These are phyloP conservation scores for Agaricales sp. DNA, from an alignment of 1,284 basidiomycete species.

Conservation along the genomic window DNA sequence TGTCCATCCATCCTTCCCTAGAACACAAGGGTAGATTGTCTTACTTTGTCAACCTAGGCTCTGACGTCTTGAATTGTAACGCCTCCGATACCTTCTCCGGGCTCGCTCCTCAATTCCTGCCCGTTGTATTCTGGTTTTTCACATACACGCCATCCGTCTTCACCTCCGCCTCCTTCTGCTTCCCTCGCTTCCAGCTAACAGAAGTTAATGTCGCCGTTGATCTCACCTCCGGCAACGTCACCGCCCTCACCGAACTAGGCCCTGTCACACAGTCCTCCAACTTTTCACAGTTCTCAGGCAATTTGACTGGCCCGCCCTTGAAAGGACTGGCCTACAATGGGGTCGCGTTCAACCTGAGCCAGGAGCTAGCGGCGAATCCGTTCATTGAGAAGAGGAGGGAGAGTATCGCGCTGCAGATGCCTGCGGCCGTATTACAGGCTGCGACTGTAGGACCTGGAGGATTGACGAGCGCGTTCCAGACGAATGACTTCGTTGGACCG, in stretches of 20 bases:
- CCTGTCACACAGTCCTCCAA: conserved; percentile 26
- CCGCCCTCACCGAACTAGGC: conserved; percentile 25
- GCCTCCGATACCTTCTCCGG: conserved; percentile 1
- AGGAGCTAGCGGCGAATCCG: conserved; percentile 20
- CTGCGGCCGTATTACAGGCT: conserved; percentile 38
- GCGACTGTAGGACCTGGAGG: conserved; percentile 27
- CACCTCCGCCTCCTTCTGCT: conserved; percentile 35
- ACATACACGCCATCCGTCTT: conserved; percentile 19
- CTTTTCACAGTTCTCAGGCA: conserved; percentile 28
- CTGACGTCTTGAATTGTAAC: conserved; percentile 19
- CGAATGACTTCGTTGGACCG: conserved; percentile 25
- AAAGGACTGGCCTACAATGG: conserved; percentile 41
- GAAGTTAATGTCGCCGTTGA: conserved; percentile 30
- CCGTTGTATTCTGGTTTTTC: conserved; percentile 50
- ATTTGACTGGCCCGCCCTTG: conserved; percentile 31
- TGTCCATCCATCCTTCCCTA: conserved; percentile 9
- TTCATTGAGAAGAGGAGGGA: conserved; percentile 22
- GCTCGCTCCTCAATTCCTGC: conserved; percentile 26
- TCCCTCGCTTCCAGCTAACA: conserved; percentile 27
- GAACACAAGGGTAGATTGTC: not conserved
- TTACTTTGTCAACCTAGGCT: conserved; percentile 14
- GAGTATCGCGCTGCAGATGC: conserved; percentile 35
- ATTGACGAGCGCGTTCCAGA: conserved; percentile 26
- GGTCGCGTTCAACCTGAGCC: conserved; percentile 30
- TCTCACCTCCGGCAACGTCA: conserved; percentile 28